Evolutionary conservation across 1,139 yeast species (phyloP), one percentile per base, ranked within the genome.

Genomic region (Maudiozyma humilis): DNA sequence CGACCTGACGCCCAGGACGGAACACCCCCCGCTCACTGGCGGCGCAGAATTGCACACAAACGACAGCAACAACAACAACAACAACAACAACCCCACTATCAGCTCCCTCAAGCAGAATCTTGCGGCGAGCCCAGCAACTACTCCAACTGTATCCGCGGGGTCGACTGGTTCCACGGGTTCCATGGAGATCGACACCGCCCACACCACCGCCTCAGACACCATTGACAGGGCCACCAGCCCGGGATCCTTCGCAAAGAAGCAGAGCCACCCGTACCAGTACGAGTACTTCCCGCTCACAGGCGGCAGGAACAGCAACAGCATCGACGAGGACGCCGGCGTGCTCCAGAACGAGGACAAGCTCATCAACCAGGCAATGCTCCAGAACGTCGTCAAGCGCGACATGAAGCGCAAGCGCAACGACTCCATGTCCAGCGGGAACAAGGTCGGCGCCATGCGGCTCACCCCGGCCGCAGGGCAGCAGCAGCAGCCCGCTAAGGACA

Each of bases 381-480:
- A 56, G 23, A 45, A 48, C 30, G 51, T 47, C 25, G 23, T 56
- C 17, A 53, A 51, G 37, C 54, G 53, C 23, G 61, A 56, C 29
- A 50, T 55, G 56, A 55, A 55, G 37, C 44, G 60, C 41, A 57
- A 55, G 43, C 46, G 56, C 34, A 47, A 47, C 41, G 51, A 48
- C 40, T 45, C 41, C 13, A 37, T 35, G 23, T 38, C 46, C 27
- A 36, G 39, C 17, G 32, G 39, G 4, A 14, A 36, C 17, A 36
- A 37, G 17, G 18, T 38, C 14, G 25, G 13, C 5, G 25, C 33
- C 36, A 46, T 31, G 31, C 36, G 31, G 32, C 38, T 34, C 39
- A 42, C 16, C 29, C 23, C 25, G 13, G 15, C 32, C 4, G 18
- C 27, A 7, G n/a, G 23, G 16, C 18, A 16, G 27, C 38, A 19